Conservation (phyloP, 2,329 filamentous ascomycete genomes). For the Pyrenophora seminiperda region DNA sequence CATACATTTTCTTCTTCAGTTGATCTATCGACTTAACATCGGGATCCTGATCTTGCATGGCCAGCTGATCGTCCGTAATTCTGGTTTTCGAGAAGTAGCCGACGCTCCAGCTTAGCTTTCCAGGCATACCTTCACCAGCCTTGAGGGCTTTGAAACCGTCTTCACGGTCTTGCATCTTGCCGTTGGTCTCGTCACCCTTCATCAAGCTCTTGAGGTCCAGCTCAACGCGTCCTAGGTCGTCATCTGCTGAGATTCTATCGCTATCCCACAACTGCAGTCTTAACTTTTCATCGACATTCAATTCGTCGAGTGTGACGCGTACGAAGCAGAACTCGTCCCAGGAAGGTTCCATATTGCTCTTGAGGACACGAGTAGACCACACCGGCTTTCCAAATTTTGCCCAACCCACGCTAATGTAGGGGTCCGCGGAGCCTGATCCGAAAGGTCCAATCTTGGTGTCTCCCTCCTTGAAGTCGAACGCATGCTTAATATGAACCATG, state of each 20-base stretch:
- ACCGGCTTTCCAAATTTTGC: slow-evolving; percentile 76
- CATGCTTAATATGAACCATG: slow-evolving; percentile 68
- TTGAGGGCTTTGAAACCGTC: slow-evolving; percentile 71
- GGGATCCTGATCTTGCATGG: slow-evolving; percentile 64
- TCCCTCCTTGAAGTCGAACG: slow-evolving; percentile 72
- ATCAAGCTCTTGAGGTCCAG: slow-evolving; percentile 70
- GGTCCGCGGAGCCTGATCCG: slow-evolving; percentile 65
- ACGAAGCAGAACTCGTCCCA: slow-evolving; percentile 75
- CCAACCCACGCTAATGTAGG: slow-evolving; percentile 75
- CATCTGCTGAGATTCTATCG: slow-evolving; percentile 72
- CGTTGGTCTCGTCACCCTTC: slow-evolving; percentile 62
- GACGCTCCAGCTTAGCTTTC: slow-evolving; percentile 70
- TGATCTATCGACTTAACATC: slow-evolving; percentile 63
- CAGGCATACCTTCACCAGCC: slow-evolving; percentile 69
- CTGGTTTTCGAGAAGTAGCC: slow-evolving; percentile 72
- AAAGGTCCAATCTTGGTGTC: slow-evolving; percentile 67
- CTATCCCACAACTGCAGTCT: slow-evolving; percentile 77
- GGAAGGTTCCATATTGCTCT: slow-evolving; percentile 67
- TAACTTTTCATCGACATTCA: slow-evolving; percentile 73
- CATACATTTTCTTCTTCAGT: slow-evolving; percentile 62
- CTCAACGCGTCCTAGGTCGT: slow-evolving; percentile 75
- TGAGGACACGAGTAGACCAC: slow-evolving; percentile 68
- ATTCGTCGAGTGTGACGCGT: slow-evolving; percentile 71
- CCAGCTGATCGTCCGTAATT: slow-evolving; percentile 66
- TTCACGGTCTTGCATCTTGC: slow-evolving; percentile 65